Base-by-base conservation (phyloP, 805 yeast species). In the Yarrowia divulgata region DNA sequence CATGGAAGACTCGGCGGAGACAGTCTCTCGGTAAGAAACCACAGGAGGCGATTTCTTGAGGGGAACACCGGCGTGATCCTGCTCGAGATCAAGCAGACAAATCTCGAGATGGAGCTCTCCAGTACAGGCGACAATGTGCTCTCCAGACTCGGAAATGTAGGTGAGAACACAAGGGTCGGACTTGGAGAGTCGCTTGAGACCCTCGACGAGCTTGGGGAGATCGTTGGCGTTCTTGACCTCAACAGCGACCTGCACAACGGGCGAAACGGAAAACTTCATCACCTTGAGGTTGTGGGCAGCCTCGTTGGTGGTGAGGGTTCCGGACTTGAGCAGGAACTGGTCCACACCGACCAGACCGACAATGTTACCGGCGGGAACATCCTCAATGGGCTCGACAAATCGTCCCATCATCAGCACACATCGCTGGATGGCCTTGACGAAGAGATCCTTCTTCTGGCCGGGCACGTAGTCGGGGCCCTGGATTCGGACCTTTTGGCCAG, bases 361-460 rank as follows among this genome's bases (percentile, higher is more conserved):
- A 90, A 94, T 94, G 97, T 94, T 94, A 91, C 99, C 99, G 79
- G 98, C 98, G 83, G 99, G 98, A 87, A 97, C 91, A 87, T 94
- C 98, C 80, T 94, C 98, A 80, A 94, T 94, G 81, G 94, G 92
- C 88, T 94, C 99, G 80, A 91, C 96, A 83, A 86, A 84, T 87
- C 98, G 91, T 83, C 99, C 99, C 99, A 94, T 94, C 99, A 94
- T 94, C 82, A 94, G 88, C 79, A 94, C 99, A 79, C 97, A 95
- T 89, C 99, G 94, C 88, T 94, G 99, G 80, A 94, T 86, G 78
- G 97, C 90, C 90, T 94, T 94, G 81, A 94, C 75, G 93, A 94
- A 95, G 79, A 94, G 87, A 81, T 94, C 99, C 71, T 92, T 97
- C 90, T 95, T 94, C 88, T 89, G 91, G 84, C 99, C 99, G 83